Base-by-base conservation (phyloP, 805 yeast species). In the Pichia kluyveri region DNA sequence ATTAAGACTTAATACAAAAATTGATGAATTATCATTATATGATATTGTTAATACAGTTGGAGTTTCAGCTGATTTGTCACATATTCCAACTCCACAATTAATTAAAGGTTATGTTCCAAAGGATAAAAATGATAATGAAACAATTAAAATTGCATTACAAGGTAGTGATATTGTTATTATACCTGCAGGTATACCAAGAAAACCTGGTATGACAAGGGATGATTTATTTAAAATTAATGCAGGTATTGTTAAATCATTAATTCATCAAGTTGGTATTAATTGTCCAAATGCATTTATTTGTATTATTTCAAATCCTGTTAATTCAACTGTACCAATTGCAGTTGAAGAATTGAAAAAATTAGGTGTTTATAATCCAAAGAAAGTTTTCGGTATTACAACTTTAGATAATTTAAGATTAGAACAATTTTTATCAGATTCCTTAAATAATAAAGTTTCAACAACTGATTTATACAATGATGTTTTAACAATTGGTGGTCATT, bases 11-110 rank as follows among this genome's bases (percentile, higher is more conserved):
- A 77, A 80, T 57, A 77, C 77, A 40, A 71, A 74, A 49, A 75
- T 83, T 45, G 73, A 76, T 51, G 81, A 82, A 60, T 73, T 88
- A 58, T 79, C 95, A 12, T 75, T 89, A 48, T 89, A 79, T 69
- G 96, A 89, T 70, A 88, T 89, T 44, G 90, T 86, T 62, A 78
- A 82, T 58, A 79, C 84, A 34, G 83, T 84, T 46, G 96, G 96
- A 57, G 96, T 89, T 41, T 90, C 91, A 18, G 86, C 95, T 46
- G 96, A 89, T 68, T 73, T 89, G 59, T 77, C 89, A 19, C 96
- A 89, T 69, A 85, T 89, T 83, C 65, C 66, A 44, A 52, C 58
- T 8, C 43, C 46, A 34, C 60, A 60, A 41, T 43, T 18, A 1
- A 54, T 59, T 8, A 52, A 49, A 17, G 65, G 66, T 17, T 61